Evolutionary conservation across 2,329 filamentous ascomycete genomes (phyloP), one percentile per base, ranked within the genome.

Genomic region (Diaporthe caulivora): DNA sequence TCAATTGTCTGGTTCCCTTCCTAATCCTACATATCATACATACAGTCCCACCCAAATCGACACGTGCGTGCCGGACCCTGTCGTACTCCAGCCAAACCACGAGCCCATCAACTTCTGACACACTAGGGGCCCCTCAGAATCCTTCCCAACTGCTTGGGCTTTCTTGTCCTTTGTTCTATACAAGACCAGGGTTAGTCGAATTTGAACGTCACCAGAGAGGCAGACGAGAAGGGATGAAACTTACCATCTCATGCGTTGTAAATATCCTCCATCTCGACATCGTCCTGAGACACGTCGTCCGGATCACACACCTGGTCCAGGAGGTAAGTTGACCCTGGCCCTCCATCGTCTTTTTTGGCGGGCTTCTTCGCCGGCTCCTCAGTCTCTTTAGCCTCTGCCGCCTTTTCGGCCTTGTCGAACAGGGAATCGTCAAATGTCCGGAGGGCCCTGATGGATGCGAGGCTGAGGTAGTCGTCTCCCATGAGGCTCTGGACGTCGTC

Each of bases 401-500:
- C 3, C 8, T 21, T 4, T 2, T n/a, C 34, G 2, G 17, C 40
- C 24, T 55, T 67, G n/a, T 57, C 65, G 3, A 49, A 57, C 7
- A 73, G 15, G 1, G 53, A 49, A 58, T 58, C 62, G n/a, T 67
- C 62, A 3, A 67, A 26, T 2, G 62, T 67, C 13, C 21, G 21
- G 26, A 68, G 15, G 17, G 70, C 62, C n/a, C 51, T 55, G 18
- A 74, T 47, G 1, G 60, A 60, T 13, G 69, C 69, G 21, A 71
- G 69, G 24, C 69, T 71, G 31, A 75, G 54, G 11, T 71, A 64
- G 31, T 75, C 67, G 7, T 75, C 74, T 2, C 74, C 74, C 74
- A 75, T 75, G 15, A 75, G 74, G 8, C 54, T n/a, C 55, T 65
- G 71, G 24, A 75, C 55, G 10, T 75, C 74, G 24, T 67, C 68